phyloP scores from a whole-genome alignment of 768 basidiomycete species.

The Leccinum sublutescens region DNA sequence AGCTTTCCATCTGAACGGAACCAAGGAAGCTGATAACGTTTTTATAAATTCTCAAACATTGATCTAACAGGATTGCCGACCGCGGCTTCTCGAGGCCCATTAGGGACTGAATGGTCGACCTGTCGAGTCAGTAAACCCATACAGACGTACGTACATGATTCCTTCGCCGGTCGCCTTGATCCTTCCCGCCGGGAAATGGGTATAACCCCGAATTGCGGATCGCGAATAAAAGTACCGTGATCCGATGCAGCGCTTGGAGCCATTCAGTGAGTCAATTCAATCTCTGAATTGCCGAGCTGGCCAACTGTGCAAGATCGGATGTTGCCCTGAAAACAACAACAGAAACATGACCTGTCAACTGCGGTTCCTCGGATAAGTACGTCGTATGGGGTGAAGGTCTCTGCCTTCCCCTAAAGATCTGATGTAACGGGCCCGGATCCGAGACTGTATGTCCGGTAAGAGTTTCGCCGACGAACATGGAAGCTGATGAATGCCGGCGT shows the following conservation, averaged over 20 bases:
- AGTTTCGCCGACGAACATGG: slow-evolving; percentile 8
- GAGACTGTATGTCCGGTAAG: background rate
- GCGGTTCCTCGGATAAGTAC: background rate
- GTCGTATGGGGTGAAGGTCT: background rate
- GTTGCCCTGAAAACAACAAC: slow-evolving; percentile 4
- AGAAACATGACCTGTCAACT: background rate
- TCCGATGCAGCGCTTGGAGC: background rate
- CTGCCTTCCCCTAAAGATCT: background rate
- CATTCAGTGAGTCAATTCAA: background rate
- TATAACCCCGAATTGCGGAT: slow-evolving; percentile 7
- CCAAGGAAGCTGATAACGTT: background rate
- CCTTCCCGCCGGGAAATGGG: background rate
- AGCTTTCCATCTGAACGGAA: background rate
- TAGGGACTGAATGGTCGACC: background rate
- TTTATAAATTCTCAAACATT: background rate
- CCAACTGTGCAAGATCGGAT: background rate
- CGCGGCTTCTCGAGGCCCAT: background rate
- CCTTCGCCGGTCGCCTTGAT: background rate
- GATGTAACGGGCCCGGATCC: background rate
- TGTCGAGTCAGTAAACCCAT: background rate
- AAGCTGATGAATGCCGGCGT: background rate
- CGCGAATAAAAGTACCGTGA: background rate
- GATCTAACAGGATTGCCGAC: background rate
- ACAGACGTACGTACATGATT: background rate
- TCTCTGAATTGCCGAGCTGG: slow-evolving; percentile 1